Base-by-base conservation (phyloP, 345 rosid genomes). In the Hibiscus tridactylites region DNA sequence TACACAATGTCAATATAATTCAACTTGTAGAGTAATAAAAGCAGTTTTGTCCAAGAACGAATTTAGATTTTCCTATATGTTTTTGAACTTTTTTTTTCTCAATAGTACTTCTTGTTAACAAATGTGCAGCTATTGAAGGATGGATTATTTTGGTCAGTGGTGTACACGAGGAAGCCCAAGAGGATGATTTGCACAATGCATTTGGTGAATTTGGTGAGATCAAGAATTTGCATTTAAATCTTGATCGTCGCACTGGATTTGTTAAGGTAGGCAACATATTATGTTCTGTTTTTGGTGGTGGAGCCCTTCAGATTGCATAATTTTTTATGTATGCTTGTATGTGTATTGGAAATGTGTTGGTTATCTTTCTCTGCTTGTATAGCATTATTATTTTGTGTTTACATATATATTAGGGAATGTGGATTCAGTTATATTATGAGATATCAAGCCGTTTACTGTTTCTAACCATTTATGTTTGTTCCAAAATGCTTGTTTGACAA, bases 131-230 rank as follows among this genome's bases (percentile, higher is more conserved):
- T 28, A 59, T 59, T 59, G 63, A 91, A 60, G 96, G 96, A 78
- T 88, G 96, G 91, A 90, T 90, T 72, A 78, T 90, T 76, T 80
- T 90, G 83, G 90, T 86, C 9, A 75, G 85, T 67, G 92, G 93
- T 54, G 85, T 91, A 50, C 89, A 91, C 60, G 93, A 91, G 75
- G 96, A 91, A 68, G 90, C 93, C 42, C 92, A 91, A 28, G 97
- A 91, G 73, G 97, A 91, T 65, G 87, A 91, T 83, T 68, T 91
- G 74, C 77, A 82, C 3, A 85, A 85, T 73, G 79, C 84, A 63
- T 91, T 91, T 75, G 91, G 92, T 60, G 97, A 89, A 12, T 91
- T 80, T 80, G 97, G 97, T 11, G 90, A 91, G 85, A 89, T 89
- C 5, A 89, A 85, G 82, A 85, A 79, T 81, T 67, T 91, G 74